Percentiles rank a stretch among this genome's conserved stretches.
phyloP scores from a whole-genome alignment of 805 yeast species.

The Sugiyamaella mastotermitis region DNA sequence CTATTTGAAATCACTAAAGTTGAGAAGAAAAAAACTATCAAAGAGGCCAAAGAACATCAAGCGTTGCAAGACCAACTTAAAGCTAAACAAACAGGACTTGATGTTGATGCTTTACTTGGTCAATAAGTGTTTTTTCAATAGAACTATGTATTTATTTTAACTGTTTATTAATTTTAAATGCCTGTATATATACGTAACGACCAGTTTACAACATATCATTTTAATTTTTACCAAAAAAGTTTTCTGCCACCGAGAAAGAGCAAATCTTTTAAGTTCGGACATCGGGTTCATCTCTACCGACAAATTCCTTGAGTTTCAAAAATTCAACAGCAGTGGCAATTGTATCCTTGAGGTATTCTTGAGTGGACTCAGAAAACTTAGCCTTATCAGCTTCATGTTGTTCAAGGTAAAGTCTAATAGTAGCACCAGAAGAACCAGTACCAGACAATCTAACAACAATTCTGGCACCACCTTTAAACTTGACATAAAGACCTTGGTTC shows the following conservation, averaged over 20 bases:
- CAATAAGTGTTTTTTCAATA: too few species aligned
- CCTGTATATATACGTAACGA: not conserved
- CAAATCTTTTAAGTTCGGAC: conserved; percentile 35
- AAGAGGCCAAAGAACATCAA: conserved; percentile 6
- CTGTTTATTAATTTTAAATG: not conserved
- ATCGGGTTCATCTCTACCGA: conserved; percentile 83
- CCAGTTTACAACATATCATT: too few species aligned
- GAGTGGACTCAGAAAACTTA: conserved; percentile 47
- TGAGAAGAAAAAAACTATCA: conserved; percentile 7
- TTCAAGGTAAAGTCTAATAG: conserved; percentile 88
- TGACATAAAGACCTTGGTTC: conserved; percentile 85
- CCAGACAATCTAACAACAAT: conserved; percentile 90
- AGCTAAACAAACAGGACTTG: conserved; percentile 15
- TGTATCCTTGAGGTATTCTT: conserved; percentile 60
- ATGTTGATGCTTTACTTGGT: conserved; percentile 20
- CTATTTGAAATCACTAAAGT: conserved; percentile 18
- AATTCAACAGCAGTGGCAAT: conserved; percentile 58
- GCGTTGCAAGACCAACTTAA: not conserved
- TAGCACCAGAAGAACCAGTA: conserved; percentile 97
- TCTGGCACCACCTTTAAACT: conserved; percentile 74
- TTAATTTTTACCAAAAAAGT: too few species aligned
- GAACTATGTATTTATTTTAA: not conserved
- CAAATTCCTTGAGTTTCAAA: conserved; percentile 62
- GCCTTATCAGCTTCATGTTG: conserved; percentile 60
- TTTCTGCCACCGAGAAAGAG: too few species aligned